Conservation (phyloP, 495 filamentous ascomycete genomes). For the Bryoglossum gracile region DNA sequence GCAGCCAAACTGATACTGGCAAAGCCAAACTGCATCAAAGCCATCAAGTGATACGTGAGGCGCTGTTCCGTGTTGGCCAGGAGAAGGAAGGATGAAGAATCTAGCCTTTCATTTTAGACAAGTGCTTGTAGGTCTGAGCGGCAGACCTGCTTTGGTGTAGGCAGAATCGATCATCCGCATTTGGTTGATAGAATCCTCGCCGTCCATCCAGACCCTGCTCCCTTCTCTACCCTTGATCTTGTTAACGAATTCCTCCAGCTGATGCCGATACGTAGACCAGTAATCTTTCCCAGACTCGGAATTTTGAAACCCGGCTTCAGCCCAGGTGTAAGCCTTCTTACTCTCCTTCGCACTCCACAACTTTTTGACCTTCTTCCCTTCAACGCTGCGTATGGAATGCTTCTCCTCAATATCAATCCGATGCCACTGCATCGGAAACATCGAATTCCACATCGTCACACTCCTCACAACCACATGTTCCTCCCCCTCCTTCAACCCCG, state of each 20-base stretch:
- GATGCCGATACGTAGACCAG: slow-evolving; percentile 46
- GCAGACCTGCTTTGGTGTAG: slow-evolving; percentile 42
- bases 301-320: slow-evolving; percentile 24
- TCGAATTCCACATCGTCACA: slow-evolving; percentile 36
- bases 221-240: slow-evolving; percentile 36
- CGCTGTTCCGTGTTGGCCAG: too few relatives aligned
- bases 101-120: too few relatives aligned
- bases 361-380: slow-evolving; percentile 27
- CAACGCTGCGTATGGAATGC: slow-evolving; percentile 31
- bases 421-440: slow-evolving; percentile 37
- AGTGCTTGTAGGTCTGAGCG: slow-evolving; percentile 29
- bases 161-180: slow-evolving; percentile 47
- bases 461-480: slow-evolving; percentile 34
- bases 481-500: slow-evolving; percentile 25
- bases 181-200: slow-evolving; percentile 43
- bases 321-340: slow-evolving; percentile 41
- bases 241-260: slow-evolving; percentile 53
- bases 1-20: too few relatives aligned
- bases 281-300: slow-evolving; percentile 34
- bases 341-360: slow-evolving; percentile 37
- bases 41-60: too few relatives aligned
- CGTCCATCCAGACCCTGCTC: slow-evolving; percentile 42
- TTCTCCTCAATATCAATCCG: slow-evolving; percentile 44
- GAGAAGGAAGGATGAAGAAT: too few relatives aligned
- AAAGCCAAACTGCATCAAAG: too few relatives aligned